Base-by-base conservation (phyloP, 768 basidiomycete species). In the Lactifluus hygrophoroides region DNA sequence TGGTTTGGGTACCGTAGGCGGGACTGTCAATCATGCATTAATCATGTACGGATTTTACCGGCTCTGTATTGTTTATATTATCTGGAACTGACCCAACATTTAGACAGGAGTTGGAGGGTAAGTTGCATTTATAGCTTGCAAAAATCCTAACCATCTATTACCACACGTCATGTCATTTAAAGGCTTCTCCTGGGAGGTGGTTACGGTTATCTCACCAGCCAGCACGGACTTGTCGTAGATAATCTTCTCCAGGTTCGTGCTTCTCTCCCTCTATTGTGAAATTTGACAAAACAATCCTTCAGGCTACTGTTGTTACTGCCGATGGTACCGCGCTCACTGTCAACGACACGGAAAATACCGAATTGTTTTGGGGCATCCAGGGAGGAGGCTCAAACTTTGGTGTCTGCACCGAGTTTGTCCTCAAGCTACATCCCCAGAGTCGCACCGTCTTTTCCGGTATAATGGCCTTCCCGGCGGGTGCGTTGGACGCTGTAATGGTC, bases 141-240 rank as follows among this genome's bases (percentile, higher is more conserved):
- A 6, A 19, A 27, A 35, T n/a, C n/a, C 13, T 10, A 3, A 21
- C 38, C 42, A 34, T 1, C 34, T 5, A 32, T 32, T 10, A 5
- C 27, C 44, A 14, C 45, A 23, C 13, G 51, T 56, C 16, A 28
- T 16, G 21, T n/a, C 37, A 17, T 10, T 14, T 17, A 19, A 51
- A 80, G 79, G 5, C 72, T 81, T 4, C 72, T 72, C n/a, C 69
- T 83, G 13, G 82, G 80, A 37, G 81, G 81, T 8, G 82, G 81
- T 3, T 79, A 74, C 57, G 82, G 82, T 14, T 80, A 72, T 72
- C 74, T 83, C 10, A 76, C 70, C 37, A 71, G 65, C 25, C 62
- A 66, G 30, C 53, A 71, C 54, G 80, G 80, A 6, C 65, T 81
- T 19, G 72, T 68, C 1, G 68, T 80, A 56, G 80, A 81, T 61